Evolutionary conservation across 768 basidiomycete genomes (phyloP).

Genomic region (Lepiota venenata): DNA sequence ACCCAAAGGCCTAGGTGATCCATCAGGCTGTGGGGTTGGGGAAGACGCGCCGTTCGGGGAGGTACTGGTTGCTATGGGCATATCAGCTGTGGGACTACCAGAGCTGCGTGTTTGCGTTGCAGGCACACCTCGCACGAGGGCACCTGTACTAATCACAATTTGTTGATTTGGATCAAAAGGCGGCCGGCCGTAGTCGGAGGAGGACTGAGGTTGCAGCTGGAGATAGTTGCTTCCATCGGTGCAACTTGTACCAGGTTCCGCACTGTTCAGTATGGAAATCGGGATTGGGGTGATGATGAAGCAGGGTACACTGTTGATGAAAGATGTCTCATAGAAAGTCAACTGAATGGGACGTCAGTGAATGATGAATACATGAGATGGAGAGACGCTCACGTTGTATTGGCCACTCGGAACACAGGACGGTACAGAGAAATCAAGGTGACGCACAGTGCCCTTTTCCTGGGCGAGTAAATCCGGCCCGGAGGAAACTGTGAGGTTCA

Average conservation of each 20-base stretch:
- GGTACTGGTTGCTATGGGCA: not conserved
- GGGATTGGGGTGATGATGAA: slow-evolving; percentile 41
- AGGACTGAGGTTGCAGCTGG: slow-evolving; percentile 30
- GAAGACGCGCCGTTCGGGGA: not conserved
- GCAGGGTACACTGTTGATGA: slow-evolving; percentile 25
- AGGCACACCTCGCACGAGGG: not conserved
- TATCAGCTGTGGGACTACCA: not conserved
- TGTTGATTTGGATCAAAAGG: not conserved
- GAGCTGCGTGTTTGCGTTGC: not conserved
- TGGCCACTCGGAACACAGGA: slow-evolving; percentile 34
- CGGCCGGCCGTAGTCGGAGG: slow-evolving; percentile 1
- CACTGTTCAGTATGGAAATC: slow-evolving; percentile 29
- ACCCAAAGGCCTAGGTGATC: not conserved
- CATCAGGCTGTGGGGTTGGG: not conserved
- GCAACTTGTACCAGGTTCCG: slow-evolving; percentile 21
- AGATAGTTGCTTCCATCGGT: slow-evolving; percentile 18
- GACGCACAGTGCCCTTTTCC: slow-evolving; percentile 39
- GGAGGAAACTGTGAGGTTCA: slow-evolving; percentile 37
- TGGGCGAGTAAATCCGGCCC: slow-evolving; percentile 31
- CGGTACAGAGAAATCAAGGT: slow-evolving; percentile 36
- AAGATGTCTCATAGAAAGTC: slow-evolving; percentile 42
- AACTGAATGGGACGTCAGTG: slow-evolving; percentile 24
- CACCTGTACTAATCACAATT: slow-evolving; percentile 2
- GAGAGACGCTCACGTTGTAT: slow-evolving; percentile 36
- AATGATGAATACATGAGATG: no score